These are phyloP conservation scores for Phaeosphaeria sp. DNA, from an alignment of 2,329 filamentous ascomycete species.

Conservation along the genomic window DNA sequence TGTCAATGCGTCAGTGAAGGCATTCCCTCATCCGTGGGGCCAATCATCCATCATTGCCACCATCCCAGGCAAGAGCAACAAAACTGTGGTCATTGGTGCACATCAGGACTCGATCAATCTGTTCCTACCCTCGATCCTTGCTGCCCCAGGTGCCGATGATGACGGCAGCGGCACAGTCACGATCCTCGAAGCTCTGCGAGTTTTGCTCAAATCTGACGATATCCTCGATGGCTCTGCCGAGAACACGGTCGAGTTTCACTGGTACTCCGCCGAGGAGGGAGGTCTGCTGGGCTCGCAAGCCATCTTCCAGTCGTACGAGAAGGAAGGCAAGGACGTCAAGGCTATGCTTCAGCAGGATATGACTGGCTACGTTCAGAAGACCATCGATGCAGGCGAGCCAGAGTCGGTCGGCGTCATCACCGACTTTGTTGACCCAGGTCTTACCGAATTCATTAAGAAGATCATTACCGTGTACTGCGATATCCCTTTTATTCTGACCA, in stretches of 20 bases:
- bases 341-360: constrained; percentile 99
- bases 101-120: constrained; percentile 87
- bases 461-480: constrained; percentile 86
- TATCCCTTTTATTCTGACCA: constrained; percentile 85
- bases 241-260: constrained; percentile 96
- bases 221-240: constrained; percentile 73
- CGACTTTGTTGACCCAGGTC: constrained; percentile 81
- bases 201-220: constrained; percentile 75
- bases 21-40: constrained; percentile 84
- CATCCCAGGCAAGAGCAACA: constrained; percentile 83
- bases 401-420: constrained; percentile 93
- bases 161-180: constrained; percentile 93
- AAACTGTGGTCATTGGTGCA: constrained; percentile 86
- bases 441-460: constrained; percentile 90
- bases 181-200: constrained; percentile 87
- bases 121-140: constrained; percentile 81
- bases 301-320: constrained; percentile 83
- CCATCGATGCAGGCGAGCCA: constrained; percentile 78
- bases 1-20: constrained; percentile 70
- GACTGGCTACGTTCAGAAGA: constrained; percentile 81
- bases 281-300: constrained; percentile 87
- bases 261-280: constrained; percentile 91
- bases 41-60: constrained; percentile 91
- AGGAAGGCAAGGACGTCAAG: constrained; percentile 76
- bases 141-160: constrained; percentile 92